phyloP scores from a whole-genome alignment of 2,329 filamentous ascomycete species.

The Hypoxylon sp. region DNA sequence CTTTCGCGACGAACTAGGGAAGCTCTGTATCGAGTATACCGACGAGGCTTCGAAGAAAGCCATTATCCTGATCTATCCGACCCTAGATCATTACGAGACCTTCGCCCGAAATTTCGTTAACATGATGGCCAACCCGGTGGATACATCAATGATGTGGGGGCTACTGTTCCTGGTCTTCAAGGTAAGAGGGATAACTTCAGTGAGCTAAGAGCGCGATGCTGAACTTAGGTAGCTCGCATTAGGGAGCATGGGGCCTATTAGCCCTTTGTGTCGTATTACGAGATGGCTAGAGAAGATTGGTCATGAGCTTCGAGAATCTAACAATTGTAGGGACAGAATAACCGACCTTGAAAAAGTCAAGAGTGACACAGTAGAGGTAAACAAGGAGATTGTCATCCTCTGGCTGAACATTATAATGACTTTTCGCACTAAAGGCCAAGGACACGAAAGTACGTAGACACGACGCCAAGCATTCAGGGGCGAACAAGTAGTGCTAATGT shows the following conservation, averaged over 20 bases:
- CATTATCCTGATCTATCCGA: constrained; percentile 13
- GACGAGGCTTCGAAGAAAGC: constrained; percentile 9
- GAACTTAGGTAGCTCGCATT: constrained; percentile 9
- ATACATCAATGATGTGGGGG: constrained; percentile 28
- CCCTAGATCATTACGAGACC: constrained; percentile 20
- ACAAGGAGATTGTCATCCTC: constrained; percentile 17
- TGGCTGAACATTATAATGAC: constrained; percentile 26
- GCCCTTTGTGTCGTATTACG: constrained; percentile 9
- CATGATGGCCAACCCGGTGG: constrained; percentile 16
- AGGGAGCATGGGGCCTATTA: constrained; percentile 7
- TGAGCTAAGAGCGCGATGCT: not conserved
- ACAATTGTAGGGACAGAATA: constrained; percentile 12
- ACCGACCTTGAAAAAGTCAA: constrained; percentile 8
- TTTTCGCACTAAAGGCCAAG: constrained; percentile 11
- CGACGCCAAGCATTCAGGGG: not conserved
- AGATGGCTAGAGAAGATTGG: constrained; percentile 19
- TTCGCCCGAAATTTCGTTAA: constrained; percentile 20
- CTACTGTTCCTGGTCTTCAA: constrained; percentile 25
- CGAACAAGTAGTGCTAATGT: not conserved
- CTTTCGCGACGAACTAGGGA: constrained; percentile 8
- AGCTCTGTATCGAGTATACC: constrained; percentile 8
- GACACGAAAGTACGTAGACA: constrained; percentile 9
- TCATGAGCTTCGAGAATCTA: constrained; percentile 12
- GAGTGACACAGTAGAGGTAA: constrained; percentile 16
- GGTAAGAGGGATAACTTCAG: not conserved